Conservation (phyloP, 176 grass and related monocot species). For the Aegilops longissima region DNA sequence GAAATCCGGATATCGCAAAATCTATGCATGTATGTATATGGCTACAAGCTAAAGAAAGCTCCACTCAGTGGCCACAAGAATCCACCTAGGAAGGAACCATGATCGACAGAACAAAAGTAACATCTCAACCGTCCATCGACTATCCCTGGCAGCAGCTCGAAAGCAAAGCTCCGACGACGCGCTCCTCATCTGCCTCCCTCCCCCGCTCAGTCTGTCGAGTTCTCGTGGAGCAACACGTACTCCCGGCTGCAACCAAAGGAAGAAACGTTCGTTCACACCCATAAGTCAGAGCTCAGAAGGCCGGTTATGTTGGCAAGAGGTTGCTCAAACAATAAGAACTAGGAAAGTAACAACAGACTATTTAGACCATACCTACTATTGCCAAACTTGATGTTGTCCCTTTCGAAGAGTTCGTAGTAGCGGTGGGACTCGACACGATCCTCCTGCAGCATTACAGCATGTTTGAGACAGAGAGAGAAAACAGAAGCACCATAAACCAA, state of each 20-base stretch:
- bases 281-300: neutral
- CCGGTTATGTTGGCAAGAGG: neutral
- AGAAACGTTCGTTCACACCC: neutral
- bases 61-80: neutral
- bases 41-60: neutral
- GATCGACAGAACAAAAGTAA: neutral
- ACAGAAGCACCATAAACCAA: neutral
- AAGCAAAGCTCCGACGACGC: neutral
- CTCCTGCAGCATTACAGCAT: constrained; percentile 50
- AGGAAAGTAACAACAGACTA: neutral
- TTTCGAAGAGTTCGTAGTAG: constrained; percentile 97
- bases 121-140: neutral
- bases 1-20: neutral
- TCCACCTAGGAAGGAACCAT: neutral
- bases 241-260: constrained; percentile 74
- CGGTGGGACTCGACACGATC: constrained; percentile 77
- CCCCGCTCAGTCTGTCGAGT: constrained; percentile 50
- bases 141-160: neutral
- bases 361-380: constrained; percentile 73
- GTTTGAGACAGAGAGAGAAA: neutral
- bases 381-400: constrained; percentile 92
- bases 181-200: neutral
- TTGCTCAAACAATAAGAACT: neutral
- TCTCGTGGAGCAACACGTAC: constrained; percentile 85
- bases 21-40: neutral